phyloP scores from a whole-genome alignment of 2,329 filamentous ascomycete species.

The Cladosporium sp. region DNA sequence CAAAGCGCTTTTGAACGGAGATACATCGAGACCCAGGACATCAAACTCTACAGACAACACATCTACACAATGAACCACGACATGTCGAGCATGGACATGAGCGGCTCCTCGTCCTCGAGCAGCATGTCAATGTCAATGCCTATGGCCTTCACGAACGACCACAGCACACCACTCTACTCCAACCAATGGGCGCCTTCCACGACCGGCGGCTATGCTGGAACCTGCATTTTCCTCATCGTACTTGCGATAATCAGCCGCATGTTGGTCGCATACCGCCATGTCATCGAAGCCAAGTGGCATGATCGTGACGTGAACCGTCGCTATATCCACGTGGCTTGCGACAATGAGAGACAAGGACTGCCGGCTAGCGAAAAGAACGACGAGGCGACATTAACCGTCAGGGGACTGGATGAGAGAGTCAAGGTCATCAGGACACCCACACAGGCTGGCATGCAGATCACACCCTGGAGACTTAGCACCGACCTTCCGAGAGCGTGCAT shows the following conservation, averaged over 20 bases:
- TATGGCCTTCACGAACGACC: conserved; percentile 63
- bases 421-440: conserved; percentile 60
- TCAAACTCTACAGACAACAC: neutral
- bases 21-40: too few relatives aligned
- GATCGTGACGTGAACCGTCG: conserved; percentile 68
- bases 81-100: conserved; percentile 14
- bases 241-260: conserved; percentile 67
- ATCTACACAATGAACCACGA: neutral
- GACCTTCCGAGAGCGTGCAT: conserved; percentile 70
- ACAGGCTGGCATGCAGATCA: conserved; percentile 44
- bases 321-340: conserved; percentile 70
- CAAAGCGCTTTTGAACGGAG: too few relatives aligned
- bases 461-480: conserved; percentile 77
- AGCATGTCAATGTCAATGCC: conserved; percentile 39
- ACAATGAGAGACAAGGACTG: conserved; percentile 28
- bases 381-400: conserved; percentile 63
- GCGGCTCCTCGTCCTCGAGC: conserved; percentile 3
- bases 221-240: conserved; percentile 83
- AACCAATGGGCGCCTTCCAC: conserved; percentile 67
- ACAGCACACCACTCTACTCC: conserved; percentile 63
- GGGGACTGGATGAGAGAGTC: conserved; percentile 78
- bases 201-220: conserved; percentile 73
- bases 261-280: conserved; percentile 65
- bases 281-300: conserved; percentile 63
- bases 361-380: conserved; percentile 50